These are phyloP conservation scores for Sporothrix brasiliensis DNA, from an alignment of 2,329 filamentous ascomycete genomes.

Conservation along the genomic window DNA sequence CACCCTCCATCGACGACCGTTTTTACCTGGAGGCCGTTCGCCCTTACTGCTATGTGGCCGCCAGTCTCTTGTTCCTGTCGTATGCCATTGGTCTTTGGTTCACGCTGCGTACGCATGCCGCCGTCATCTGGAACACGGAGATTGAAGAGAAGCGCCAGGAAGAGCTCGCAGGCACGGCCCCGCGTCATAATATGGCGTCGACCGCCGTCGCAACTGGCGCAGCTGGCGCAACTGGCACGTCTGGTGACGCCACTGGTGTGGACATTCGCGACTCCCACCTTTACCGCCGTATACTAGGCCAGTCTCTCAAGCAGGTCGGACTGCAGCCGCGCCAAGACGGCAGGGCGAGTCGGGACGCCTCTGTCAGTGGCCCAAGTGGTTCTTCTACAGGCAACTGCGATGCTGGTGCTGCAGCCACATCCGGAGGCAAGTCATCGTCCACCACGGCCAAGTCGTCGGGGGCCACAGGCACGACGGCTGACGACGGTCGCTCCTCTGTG, in stretches of 20 bases:
- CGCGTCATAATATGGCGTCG: not conserved
- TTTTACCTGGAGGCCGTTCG: slow-evolving; percentile 91
- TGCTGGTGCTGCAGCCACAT: slow-evolving; percentile 26
- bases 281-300: slow-evolving; percentile 90
- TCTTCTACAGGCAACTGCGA: slow-evolving; percentile 38
- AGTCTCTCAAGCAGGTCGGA: slow-evolving; percentile 83
- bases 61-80: slow-evolving; percentile 82
- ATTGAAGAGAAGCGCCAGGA: slow-evolving; percentile 73
- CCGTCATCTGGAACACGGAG: slow-evolving; percentile 94
- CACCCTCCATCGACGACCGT: slow-evolving; percentile 77
- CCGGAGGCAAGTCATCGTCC: not conserved
- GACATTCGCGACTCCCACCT: slow-evolving; percentile 86
- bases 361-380: slow-evolving; percentile 9
- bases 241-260: slow-evolving; percentile 53
- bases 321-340: slow-evolving; percentile 54
- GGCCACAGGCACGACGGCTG: slow-evolving; percentile 26
- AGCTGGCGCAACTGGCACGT: not conserved
- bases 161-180: slow-evolving; percentile 43
- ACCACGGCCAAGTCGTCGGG: slow-evolving; percentile 32
- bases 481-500: slow-evolving; percentile 49
- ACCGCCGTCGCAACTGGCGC: not conserved
- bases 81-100: slow-evolving; percentile 95
- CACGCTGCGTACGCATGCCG: slow-evolving; percentile 91
- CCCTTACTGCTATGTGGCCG: slow-evolving; percentile 90
- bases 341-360: slow-evolving; percentile 44